Evolutionary conservation across 2,329 filamentous ascomycete species (phyloP).

Genomic region (Diaporthe velutina): DNA sequence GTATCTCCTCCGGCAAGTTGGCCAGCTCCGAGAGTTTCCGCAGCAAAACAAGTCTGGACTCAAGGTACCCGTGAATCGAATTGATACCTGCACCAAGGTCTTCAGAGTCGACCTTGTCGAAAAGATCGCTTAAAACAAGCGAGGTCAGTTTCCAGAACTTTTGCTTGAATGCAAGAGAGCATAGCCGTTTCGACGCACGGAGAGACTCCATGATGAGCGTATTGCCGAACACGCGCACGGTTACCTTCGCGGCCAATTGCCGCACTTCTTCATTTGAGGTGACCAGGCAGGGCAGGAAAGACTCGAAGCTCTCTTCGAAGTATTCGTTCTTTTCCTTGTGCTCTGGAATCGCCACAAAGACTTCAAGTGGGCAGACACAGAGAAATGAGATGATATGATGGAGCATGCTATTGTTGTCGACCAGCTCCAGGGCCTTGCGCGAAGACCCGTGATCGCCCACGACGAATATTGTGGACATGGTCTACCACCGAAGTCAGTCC

Average conservation of each 20-base stretch:
- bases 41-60: conserved; percentile 66
- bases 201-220: conserved; percentile 52
- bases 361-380: conserved; percentile 63
- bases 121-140: conserved; percentile 61
- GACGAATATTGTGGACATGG: conserved; percentile 54
- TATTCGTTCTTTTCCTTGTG: conserved; percentile 52
- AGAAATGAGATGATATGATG: conserved; percentile 70
- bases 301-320: conserved; percentile 61
- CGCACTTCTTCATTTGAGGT: conserved; percentile 65
- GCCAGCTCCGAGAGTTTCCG: conserved; percentile 63
- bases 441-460: conserved; percentile 54
- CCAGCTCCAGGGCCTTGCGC: conserved; percentile 55
- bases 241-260: conserved; percentile 60
- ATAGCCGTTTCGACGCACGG: conserved; percentile 52
- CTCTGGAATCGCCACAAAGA: conserved; percentile 58
- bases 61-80: conserved; percentile 68
- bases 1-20: conserved; percentile 65
- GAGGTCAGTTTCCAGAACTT: conserved; percentile 69
- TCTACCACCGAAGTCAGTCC: conserved; percentile 45
- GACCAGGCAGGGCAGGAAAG: conserved; percentile 67
- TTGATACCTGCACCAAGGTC: conserved; percentile 58
- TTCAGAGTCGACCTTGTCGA: conserved; percentile 60
- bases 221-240: conserved; percentile 61
- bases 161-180: conserved; percentile 53
- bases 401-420: conserved; percentile 57